Evolutionary conservation across 2,329 filamentous ascomycete genomes (phyloP), one percentile per base, ranked within the genome.

Genomic region (Dryadomyces quercivorus): DNA sequence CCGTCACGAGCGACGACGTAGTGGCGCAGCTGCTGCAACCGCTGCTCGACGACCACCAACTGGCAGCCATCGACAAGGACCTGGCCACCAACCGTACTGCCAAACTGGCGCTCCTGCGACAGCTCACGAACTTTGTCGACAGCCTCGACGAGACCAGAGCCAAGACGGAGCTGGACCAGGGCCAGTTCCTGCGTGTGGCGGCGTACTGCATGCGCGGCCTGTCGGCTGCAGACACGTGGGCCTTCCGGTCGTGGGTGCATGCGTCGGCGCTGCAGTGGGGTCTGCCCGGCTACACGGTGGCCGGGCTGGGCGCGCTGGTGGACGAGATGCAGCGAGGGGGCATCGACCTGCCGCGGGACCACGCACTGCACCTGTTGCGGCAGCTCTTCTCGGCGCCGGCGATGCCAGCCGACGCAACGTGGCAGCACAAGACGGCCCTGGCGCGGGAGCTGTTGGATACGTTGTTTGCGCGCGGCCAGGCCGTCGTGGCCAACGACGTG

Each of bases 391-490:
- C 53, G 22, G 54, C 61, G 63, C 3, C 59, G 15, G 6, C 61
- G 2, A 61, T 62, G 5, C 12, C 8, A 2, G 63, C 20, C 60
- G 62, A 4, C 20, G 21, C 10, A 16, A 59, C 61, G 61, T 49
- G 64, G 5, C 55, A 58, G 3, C 56, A 65, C 18, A 67, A 70
- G 44, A 63, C 72, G 1, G 60, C 64, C 20, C 61, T 77, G 5
- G 68, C 73, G 2, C 67, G 75, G 47, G 63, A 71, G 36, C 61
- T 79, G 13, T 63, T 78, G 8, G 63, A 68, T 15, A 72, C 70
- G 5, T 70, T 76, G 52, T 66, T 72, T 47, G 71, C 74, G 58
- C 72, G 75, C 9, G 71, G 72, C 18, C 63, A 75, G 54, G 57
- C 63, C 2, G 62, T 77, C 20, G 61, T 75, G 54, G 65, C 67